Percentiles rank a stretch among this genome's conserved stretches.
Conservation (phyloP, 495 filamentous ascomycete species). For the Neurospora africana region DNA sequence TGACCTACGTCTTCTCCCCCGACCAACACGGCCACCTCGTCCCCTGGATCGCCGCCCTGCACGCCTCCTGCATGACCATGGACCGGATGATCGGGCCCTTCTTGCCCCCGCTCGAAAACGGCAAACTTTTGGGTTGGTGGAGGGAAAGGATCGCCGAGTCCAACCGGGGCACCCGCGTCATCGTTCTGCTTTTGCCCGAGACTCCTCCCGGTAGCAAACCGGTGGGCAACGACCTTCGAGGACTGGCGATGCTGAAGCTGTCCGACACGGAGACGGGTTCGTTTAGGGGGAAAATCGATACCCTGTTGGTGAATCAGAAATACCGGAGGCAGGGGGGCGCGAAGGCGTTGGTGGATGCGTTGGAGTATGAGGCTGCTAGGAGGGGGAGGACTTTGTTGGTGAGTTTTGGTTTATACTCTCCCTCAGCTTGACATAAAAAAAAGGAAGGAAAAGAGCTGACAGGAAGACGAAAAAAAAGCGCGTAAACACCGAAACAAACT, state of each 20-base stretch:
- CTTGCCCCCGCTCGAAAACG: slow-evolving; percentile 26
- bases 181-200: slow-evolving; percentile 24
- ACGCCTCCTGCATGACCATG: slow-evolving; percentile 27
- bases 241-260: slow-evolving; percentile 28
- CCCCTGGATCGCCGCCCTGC: slow-evolving; percentile 30
- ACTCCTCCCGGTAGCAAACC: slow-evolving; percentile 14
- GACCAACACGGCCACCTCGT: slow-evolving; percentile 23
- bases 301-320: slow-evolving; percentile 25
- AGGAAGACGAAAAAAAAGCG: slow-evolving; percentile 7
- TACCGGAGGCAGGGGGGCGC: slow-evolving; percentile 23
- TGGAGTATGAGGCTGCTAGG: slow-evolving; percentile 27
- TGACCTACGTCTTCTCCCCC: slow-evolving; percentile 23
- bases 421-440: not conserved
- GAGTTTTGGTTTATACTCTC: slow-evolving; percentile 1
- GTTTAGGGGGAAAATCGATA: slow-evolving; percentile 28
- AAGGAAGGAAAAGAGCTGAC: not conserved
- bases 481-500: slow-evolving; percentile 25
- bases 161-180: slow-evolving; percentile 19
- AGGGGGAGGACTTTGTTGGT: slow-evolving; percentile 29
- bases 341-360: slow-evolving; percentile 18
- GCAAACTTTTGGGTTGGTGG: slow-evolving; percentile 31
- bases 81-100: slow-evolving; percentile 31
- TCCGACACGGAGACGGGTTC: slow-evolving; percentile 25
- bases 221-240: slow-evolving; percentile 23
- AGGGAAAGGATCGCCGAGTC: slow-evolving; percentile 27